A percentile compares a stretch with the other conserved stretches of the same genome.
These are phyloP conservation scores for Pyrenophora tritici-repentis DNA, from an alignment of 2,329 filamentous ascomycete genomes.

Conservation along the genomic window DNA sequence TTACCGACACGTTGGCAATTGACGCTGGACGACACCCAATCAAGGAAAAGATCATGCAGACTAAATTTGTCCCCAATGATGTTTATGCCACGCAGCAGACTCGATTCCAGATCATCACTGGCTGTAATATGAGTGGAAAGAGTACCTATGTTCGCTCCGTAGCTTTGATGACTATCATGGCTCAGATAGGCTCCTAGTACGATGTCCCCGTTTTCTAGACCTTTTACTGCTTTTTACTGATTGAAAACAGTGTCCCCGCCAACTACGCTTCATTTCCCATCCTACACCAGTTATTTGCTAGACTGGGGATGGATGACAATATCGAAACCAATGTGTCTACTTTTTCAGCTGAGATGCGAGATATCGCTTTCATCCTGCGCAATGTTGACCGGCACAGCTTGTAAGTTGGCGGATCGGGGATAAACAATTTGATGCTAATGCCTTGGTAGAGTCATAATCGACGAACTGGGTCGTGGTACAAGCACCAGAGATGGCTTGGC, in stretches of 20 bases:
- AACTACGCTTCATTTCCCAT: constrained; percentile 81
- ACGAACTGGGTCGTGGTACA: constrained; percentile 90
- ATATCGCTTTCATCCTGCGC: constrained; percentile 88
- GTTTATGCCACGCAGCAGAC: constrained; percentile 80
- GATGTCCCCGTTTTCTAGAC: not conserved
- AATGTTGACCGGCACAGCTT: constrained; percentile 80
- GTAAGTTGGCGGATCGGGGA: constrained; percentile 13
- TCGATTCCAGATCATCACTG: constrained; percentile 90
- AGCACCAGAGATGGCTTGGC: constrained; percentile 86
- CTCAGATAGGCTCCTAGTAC: constrained; percentile 82
- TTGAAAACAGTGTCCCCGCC: constrained; percentile 67
- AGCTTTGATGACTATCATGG: constrained; percentile 87
- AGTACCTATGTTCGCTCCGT: constrained; percentile 91
- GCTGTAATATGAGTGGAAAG: constrained; percentile 96
- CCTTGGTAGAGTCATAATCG: constrained; percentile 67
- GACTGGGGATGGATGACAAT: constrained; percentile 83
- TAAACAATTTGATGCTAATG: not conserved
- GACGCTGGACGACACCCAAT: constrained; percentile 79
- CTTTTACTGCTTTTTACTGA: constrained; percentile 11
- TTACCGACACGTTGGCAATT: constrained; percentile 71
- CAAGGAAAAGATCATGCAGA: constrained; percentile 70
- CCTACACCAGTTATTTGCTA: constrained; percentile 81
- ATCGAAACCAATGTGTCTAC: constrained; percentile 91
- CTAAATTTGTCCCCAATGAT: constrained; percentile 83
- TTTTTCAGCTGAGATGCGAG: constrained; percentile 93